Conservation (phyloP, 805 yeast genomes). For the Ogataea trehalophila region DNA sequence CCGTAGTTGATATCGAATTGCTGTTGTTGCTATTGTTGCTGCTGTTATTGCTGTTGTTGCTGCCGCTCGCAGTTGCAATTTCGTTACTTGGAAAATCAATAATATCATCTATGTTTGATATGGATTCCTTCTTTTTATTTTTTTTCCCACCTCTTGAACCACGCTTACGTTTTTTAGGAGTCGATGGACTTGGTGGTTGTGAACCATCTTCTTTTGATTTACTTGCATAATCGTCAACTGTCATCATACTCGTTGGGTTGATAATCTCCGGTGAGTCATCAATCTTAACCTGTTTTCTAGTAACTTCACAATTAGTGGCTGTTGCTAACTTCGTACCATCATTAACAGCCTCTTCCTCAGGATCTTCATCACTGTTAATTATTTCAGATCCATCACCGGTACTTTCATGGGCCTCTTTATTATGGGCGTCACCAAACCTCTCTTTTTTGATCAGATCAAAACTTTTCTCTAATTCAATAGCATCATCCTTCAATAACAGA, state of each 20-base stretch:
- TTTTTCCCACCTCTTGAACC: conserved; percentile 84
- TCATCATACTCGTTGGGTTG: conserved; percentile 5
- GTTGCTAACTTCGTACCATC: background rate
- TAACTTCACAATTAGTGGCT: background rate
- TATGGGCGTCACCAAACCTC: conserved; percentile 13
- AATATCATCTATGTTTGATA: conserved; percentile 4
- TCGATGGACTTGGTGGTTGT: conserved; percentile 12
- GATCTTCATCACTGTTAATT: background rate
- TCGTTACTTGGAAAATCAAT: conserved; percentile 5
- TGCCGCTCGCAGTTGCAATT: background rate
- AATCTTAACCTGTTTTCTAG: conserved; percentile 12
- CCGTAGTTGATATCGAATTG: conserved; percentile 3
- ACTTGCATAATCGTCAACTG: conserved; percentile 7
- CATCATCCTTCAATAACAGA: conserved; percentile 25
- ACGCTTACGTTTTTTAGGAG: conserved; percentile 64
- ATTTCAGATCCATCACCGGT: conserved; percentile 2
- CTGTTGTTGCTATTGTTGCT: conserved; percentile 2
- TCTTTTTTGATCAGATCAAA: conserved; percentile 23
- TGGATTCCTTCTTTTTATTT: conserved; percentile 33
- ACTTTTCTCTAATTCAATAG: conserved; percentile 22
- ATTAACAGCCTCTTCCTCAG: background rate
- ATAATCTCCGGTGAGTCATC: conserved; percentile 8
- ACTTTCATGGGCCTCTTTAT: conserved; percentile 7
- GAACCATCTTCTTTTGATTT: conserved; percentile 26
- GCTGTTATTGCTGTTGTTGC: conserved; percentile 4